These are phyloP conservation scores for Paramecium biaurelia DNA, from an alignment of 73 alveolate species.

Conservation along the genomic window DNA sequence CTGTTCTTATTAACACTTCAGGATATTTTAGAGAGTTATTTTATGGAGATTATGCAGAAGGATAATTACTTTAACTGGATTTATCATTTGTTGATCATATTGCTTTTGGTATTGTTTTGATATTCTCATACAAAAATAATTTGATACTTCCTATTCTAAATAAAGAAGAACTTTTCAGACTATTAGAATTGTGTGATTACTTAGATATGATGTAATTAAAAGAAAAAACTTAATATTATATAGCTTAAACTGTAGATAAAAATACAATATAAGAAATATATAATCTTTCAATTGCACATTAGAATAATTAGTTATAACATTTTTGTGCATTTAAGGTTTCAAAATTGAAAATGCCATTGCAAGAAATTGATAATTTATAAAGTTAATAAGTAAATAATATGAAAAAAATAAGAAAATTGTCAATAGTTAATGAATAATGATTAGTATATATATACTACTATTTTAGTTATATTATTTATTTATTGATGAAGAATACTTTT, in stretches of 20 bases:
- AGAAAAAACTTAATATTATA: background rate
- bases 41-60: background rate
- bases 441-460: background rate
- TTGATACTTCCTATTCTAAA: background rate
- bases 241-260: conserved; percentile 7
- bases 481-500: background rate
- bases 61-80: background rate
- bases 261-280: background rate
- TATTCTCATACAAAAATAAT: background rate
- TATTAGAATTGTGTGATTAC: conserved; percentile 19
- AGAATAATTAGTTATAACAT: background rate
- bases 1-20: background rate
- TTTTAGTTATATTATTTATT: background rate
- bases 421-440: background rate
- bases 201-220: background rate
- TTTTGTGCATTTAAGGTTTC: conserved; percentile 14
- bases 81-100: background rate
- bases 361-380: background rate
- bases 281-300: conserved; percentile 3
- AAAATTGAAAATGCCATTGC: background rate
- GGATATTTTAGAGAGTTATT: conserved; percentile 3
- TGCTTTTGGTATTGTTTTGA: background rate
- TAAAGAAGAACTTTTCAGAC: background rate
- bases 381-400: background rate
- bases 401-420: background rate